phyloP scores from a whole-genome alignment of 2,329 filamentous ascomycete species.

The Apiospora pterosperma region DNA sequence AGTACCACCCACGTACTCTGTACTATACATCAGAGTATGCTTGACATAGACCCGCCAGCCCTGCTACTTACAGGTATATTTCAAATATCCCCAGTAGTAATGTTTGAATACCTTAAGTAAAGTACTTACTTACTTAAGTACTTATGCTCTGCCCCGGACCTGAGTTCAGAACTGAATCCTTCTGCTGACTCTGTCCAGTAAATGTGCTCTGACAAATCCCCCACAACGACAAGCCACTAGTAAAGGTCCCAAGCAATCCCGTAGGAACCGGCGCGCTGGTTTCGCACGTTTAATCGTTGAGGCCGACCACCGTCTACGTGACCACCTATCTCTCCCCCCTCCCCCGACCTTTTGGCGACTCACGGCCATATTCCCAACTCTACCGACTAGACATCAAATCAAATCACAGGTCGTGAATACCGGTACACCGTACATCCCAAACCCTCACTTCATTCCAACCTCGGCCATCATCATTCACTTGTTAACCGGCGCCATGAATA shows the following conservation, averaged over 20 bases:
- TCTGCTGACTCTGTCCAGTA: neutral
- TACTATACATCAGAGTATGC: too few species aligned
- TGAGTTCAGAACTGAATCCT: too few species aligned
- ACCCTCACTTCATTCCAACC: neutral
- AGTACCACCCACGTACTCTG: too few species aligned
- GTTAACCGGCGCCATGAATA: neutral
- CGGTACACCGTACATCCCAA: neutral
- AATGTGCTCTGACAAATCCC: constrained; percentile 1
- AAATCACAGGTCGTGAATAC: neutral
- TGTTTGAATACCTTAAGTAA: too few species aligned
- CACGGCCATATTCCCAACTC: neutral
- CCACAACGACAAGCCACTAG: neutral
- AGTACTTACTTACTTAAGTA: too few species aligned
- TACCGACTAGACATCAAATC: too few species aligned
- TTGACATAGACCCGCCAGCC: neutral
- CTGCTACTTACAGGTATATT: neutral
- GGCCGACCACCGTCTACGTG: too few species aligned
- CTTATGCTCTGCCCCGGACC: neutral
- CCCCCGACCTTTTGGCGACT: neutral
- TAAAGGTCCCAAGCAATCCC: neutral
- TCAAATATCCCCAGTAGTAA: too few species aligned
- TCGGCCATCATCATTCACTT: neutral
- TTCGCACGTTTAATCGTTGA: neutral
- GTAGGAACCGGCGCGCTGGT: neutral
- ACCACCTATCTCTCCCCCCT: neutral